Base-by-base conservation (phyloP, 2,329 filamentous ascomycete species). In the Exophiala calicioides region DNA sequence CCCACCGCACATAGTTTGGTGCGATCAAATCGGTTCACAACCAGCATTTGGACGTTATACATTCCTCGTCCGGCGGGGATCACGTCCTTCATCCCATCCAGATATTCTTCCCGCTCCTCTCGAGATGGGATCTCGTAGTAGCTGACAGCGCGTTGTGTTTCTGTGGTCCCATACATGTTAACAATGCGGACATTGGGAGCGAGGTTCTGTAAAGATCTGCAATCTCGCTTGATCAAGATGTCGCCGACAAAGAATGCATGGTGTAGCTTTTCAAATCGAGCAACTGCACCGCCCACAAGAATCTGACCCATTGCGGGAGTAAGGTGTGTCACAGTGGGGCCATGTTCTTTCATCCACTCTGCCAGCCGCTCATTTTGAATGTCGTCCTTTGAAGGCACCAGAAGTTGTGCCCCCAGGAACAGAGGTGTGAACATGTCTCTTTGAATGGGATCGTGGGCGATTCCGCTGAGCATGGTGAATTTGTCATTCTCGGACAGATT, bases 241-340 rank as follows among this genome's bases (percentile, higher is more conserved):
- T 97, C 91, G 23, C 93, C 93, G 1, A 97, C 91, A 53, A 91
- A 97, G 74, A 97, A 91, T 13, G 84, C 89, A 47, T 82, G 76
- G 47, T 85, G 77, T n/a, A 97, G 74, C 9, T 78, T 75, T 1
- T 88, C 85, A 61, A 96, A 94, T 56, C 86, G 68, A 0, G 88
- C 83, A 3, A 73, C 84, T 18, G 89, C 86, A 57, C 87, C 88
- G 32, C 90, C 90, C n/a, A 91, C 84, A 2, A 97, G 73, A 52
- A 97, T 93, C 60, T 96, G 88, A 44, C 90, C 90, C 90, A 97
- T 96, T 47, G 93, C 93, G 7, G 93, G 93, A 1, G 93, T 98
- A 29, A 97, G 71, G 68, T 97, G 93, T 9, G 86, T 89, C 15
- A 90, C 86, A 12, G 84, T 95, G 2, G 86, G 81, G 44, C 78